Evolutionary conservation across 495 filamentous ascomycete genomes (phyloP).

Genomic region (Penicillium desertorum): DNA sequence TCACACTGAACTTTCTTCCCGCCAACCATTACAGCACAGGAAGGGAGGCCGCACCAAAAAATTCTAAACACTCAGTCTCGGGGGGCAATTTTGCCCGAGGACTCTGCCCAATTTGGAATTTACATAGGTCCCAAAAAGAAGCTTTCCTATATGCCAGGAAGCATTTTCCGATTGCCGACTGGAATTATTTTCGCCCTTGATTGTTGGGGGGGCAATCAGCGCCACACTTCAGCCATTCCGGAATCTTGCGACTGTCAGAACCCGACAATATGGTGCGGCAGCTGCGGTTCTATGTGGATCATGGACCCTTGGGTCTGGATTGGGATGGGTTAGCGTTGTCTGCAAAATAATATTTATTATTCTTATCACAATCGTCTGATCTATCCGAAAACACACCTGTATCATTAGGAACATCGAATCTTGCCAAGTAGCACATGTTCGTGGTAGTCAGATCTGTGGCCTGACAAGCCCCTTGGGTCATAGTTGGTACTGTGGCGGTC

Average conservation of each 20-base stretch:
- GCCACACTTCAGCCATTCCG: conserved; percentile 8
- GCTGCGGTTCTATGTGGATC: conserved; percentile 32
- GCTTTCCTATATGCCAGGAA: conserved; percentile 12
- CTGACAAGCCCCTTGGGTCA: background rate
- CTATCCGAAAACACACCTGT: conserved; percentile 9
- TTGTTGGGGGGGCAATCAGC: background rate
- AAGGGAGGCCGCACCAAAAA: background rate
- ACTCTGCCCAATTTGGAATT: background rate
- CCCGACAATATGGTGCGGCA: conserved; percentile 39
- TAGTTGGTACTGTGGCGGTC: conserved; percentile 8
- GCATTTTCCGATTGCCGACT: conserved; percentile 8
- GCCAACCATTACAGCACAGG: conserved; percentile 6
- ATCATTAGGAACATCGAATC: background rate
- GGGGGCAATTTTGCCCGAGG: background rate
- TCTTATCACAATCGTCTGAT: background rate
- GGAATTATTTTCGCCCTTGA: background rate
- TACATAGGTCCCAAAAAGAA: background rate
- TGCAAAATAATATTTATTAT: background rate
- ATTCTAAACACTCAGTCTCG: too few species aligned
- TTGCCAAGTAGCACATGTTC: background rate
- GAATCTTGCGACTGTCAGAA: conserved; percentile 25
- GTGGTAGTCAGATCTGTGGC: conserved; percentile 1
- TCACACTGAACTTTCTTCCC: conserved; percentile 11
- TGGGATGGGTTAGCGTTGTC: background rate
- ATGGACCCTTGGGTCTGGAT: conserved; percentile 11